Evolutionary conservation across 2,329 filamentous ascomycete genomes (phyloP), one percentile per base, ranked within the genome.

Genomic region (Blastomyces parvus): DNA sequence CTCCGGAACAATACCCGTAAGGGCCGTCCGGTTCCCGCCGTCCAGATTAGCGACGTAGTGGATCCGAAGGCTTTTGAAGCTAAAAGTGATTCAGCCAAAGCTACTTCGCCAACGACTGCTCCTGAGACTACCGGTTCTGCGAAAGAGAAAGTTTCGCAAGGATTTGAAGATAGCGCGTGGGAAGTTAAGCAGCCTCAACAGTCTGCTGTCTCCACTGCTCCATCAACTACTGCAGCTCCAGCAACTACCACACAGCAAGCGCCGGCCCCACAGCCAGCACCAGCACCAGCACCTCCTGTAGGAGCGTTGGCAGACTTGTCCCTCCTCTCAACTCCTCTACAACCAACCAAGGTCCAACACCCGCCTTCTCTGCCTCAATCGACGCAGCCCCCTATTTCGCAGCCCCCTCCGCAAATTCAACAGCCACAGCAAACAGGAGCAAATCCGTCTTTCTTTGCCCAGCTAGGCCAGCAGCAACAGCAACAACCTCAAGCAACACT

Each of bases 121-220:
- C 79, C 84, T 0, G 30, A 27, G n/a, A 9, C 73, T 82, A 57
- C 74, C 79, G 17, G 74, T 78, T 63, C 76, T 75, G 9, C 79
- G 46, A 79, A 82, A 46, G 81, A 83, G 64, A 78, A 79, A 60
- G 75, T 76, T 44, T 71, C 77, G 52, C 79, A 81, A 64, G 90
- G 90, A 2, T 97, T 97, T 71, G 94, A 99, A 60, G 94, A 97
- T 71, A 91, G 97, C 79, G 94, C 94, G 9, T 99, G 94, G 94
- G 90, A 95, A 70, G 88, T 96, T 59, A 97, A 97, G 78, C 90
- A 91, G 22, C 84, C 88, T 17, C 88, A 86, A 72, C 83, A 86
- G 62, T 68, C 76, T 60, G 62, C 70, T 59, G 67, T 71, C n/a
- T 27, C 67, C 3, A 36, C 66, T 30, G 67, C 66, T 75, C 67